Percentiles rank a stretch among this genome's conserved stretches.
phyloP scores from a whole-genome alignment of 2,329 filamentous ascomycete genomes.

The Ceratocystis harringtonii region DNA sequence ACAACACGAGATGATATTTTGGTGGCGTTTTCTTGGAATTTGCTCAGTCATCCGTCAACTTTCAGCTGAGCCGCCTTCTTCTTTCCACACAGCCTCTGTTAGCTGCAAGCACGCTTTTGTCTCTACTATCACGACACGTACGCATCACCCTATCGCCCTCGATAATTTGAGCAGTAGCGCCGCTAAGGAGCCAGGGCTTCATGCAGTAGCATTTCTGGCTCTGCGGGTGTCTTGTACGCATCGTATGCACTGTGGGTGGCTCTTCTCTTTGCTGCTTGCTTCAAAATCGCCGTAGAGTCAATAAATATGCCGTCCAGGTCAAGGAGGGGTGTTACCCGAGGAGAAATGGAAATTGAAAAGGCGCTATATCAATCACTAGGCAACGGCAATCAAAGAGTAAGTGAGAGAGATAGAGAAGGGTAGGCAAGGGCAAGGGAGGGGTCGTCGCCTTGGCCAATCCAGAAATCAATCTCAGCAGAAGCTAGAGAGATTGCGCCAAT shows the following conservation, averaged over 20 bases:
- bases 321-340: background rate
- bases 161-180: background rate
- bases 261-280: background rate
- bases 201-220: background rate
- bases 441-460: background rate
- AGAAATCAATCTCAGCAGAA: background rate
- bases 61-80: background rate
- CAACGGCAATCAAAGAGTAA: background rate
- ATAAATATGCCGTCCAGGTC: background rate
- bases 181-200: background rate
- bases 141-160: background rate
- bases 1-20: background rate
- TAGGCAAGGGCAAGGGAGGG: background rate
- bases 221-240: background rate
- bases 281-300: background rate
- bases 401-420: background rate
- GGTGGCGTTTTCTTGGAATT: background rate
- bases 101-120: background rate
- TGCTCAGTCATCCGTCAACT: background rate
- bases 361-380: background rate
- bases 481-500: slow-evolving; percentile 1
- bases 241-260: background rate
- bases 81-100: background rate
- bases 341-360: background rate
- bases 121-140: background rate